These are phyloP conservation scores for Globisporangium camurandrum DNA, from an alignment of 352 stramenopile species.

Conservation along the genomic window DNA sequence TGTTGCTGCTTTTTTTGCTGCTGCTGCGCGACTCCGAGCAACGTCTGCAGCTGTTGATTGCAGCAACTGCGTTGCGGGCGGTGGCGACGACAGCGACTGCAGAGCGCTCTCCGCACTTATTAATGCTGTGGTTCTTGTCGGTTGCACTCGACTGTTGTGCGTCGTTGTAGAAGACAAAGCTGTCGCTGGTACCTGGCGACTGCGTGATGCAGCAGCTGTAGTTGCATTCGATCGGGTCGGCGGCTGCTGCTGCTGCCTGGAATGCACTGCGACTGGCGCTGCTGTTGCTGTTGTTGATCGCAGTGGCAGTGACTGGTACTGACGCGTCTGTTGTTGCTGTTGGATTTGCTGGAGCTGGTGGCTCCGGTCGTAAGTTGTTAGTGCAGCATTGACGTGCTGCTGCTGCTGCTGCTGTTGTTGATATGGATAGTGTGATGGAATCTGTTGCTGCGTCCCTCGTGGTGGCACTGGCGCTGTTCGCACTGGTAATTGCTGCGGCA, in stretches of 20 bases:
- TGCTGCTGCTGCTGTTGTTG: neutral
- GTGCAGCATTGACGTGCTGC: too few relatives aligned
- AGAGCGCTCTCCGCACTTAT: too few relatives aligned
- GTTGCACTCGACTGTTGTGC: too few relatives aligned
- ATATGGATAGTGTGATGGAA: neutral
- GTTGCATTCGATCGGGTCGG: neutral
- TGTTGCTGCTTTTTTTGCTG: neutral
- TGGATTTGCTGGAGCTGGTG: neutral
- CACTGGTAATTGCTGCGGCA: neutral
- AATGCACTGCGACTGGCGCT: neutral
- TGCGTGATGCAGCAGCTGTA: neutral
- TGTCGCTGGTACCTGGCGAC: too few relatives aligned
- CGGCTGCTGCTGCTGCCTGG: neutral
- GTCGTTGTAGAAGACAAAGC: too few relatives aligned
- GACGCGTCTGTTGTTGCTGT: neutral
- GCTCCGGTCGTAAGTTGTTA: too few relatives aligned
- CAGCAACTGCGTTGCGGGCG: too few relatives aligned
- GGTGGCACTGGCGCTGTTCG: neutral
- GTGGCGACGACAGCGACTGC: too few relatives aligned
- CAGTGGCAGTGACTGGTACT: neutral
- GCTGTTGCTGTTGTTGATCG: neutral
- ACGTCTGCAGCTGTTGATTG: too few relatives aligned
- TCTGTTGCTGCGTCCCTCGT: too few relatives aligned
- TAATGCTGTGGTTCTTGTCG: too few relatives aligned
- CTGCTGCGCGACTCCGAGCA: too few relatives aligned